These are phyloP conservation scores for Pterocarpus macrocarpus DNA, from an alignment of 306 rosid genomes.

Conservation along the genomic window DNA sequence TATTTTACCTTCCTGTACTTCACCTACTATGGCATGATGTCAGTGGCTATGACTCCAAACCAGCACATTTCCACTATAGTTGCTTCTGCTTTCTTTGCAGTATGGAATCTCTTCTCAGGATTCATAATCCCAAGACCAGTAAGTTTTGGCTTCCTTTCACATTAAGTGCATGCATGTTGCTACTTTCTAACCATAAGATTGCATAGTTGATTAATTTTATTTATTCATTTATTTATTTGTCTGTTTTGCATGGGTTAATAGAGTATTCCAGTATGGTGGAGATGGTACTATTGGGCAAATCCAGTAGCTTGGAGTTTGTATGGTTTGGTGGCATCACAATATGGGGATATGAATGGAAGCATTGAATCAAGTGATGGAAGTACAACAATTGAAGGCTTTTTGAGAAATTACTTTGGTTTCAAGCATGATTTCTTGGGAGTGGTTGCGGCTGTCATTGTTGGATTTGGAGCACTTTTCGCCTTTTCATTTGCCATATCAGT, in stretches of 20 bases:
- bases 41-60: slow-evolving; percentile 65
- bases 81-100: slow-evolving; percentile 53
- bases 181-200: not conserved
- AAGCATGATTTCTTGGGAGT: slow-evolving; percentile 57
- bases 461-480: slow-evolving; percentile 50
- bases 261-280: slow-evolving; percentile 76
- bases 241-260: slow-evolving; percentile 25
- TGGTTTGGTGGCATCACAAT: slow-evolving; percentile 70
- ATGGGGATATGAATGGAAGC: slow-evolving; percentile 55
- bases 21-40: slow-evolving; percentile 77
- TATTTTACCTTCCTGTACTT: slow-evolving; percentile 63
- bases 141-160: slow-evolving; percentile 40
- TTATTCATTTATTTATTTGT: not conserved
- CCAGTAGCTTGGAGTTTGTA: slow-evolving; percentile 72
- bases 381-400: slow-evolving; percentile 49
- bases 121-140: slow-evolving; percentile 67
- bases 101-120: slow-evolving; percentile 78
- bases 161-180: not conserved
- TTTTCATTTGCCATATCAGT: slow-evolving; percentile 49
- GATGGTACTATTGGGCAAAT: slow-evolving; percentile 67
- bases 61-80: slow-evolving; percentile 59
- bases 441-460: slow-evolving; percentile 54
- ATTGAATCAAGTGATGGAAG: slow-evolving; percentile 34
- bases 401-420: slow-evolving; percentile 58
- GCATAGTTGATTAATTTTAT: not conserved